Evolutionary conservation across 768 basidiomycete species (phyloP), one percentile per base, ranked within the genome.

Genomic region (Pholiota microspora): DNA sequence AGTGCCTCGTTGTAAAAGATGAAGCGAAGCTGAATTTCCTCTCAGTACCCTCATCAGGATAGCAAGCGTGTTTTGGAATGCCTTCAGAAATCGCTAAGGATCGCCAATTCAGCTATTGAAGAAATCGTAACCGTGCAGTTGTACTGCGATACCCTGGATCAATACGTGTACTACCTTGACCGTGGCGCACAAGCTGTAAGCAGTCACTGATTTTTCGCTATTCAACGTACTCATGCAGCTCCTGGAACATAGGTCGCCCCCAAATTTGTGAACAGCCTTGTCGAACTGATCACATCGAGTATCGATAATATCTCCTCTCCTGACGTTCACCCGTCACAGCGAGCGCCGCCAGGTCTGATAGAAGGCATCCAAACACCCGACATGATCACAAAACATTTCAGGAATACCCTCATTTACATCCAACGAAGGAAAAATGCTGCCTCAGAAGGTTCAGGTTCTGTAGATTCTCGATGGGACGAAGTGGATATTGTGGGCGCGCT

Each of bases 1-100:
- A 59, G 86, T 81, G 31, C 51, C 40, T 7, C 25, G 23, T n/a
- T 54, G 44, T 21, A 44, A 27, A 25, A 16, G 28, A 42, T 4
- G 2, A 7, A 42, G 15, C 44, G 12, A 6, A 24, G 18, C 48
- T 51, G n/a, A 56, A 1, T 16, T 45, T 56, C 59, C 21, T 38
- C 51, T 1, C 58, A 89, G 90, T 89, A 85, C 64, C 90, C 90
- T 38, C 88, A 90, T 65, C 88, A 93, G 61, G 97, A 99, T 66
- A 95, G 94, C 71, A 98, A 98, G 65, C 91, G 97, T 21, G 95
- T 99, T 0, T 76, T 99, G 28, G 97, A 99, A 70, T 99, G 97
- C 67, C 77, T 99, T 28, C 97, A 99, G 69, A 98, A 98, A 68
- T 92, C 94, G 3, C 78, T 98, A 23, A 85, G 96, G 2, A 98